Percentiles rank a stretch among this genome's conserved stretches.
phyloP scores from a whole-genome alignment of 495 filamentous ascomycete species.

The Xylaria curta region DNA sequence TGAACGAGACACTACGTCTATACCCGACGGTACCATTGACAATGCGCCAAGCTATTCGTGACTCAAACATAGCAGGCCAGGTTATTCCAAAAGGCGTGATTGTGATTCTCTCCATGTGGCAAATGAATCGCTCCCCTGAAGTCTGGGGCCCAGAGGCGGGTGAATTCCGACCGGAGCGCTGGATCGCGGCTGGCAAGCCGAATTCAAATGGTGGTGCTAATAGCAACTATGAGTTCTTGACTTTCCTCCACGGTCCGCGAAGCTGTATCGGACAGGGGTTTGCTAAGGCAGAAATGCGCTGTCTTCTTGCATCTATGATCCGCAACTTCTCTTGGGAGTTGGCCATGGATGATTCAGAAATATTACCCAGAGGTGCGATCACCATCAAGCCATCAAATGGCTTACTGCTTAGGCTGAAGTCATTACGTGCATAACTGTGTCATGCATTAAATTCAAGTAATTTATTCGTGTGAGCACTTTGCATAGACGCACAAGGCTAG shows the following conservation, averaged over 20 bases:
- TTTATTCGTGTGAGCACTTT: neutral
- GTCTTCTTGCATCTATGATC: slow-evolving; percentile 33
- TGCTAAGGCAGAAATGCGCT: slow-evolving; percentile 49
- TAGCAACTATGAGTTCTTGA: slow-evolving; percentile 64
- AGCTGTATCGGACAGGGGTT: slow-evolving; percentile 86
- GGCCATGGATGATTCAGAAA: slow-evolving; percentile 35
- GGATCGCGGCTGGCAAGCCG: slow-evolving; percentile 60
- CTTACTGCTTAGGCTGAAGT: slow-evolving; percentile 27
- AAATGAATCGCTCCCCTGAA: slow-evolving; percentile 74
- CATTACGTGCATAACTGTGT: neutral
- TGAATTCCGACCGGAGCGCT: slow-evolving; percentile 36
- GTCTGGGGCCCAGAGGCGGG: slow-evolving; percentile 41
- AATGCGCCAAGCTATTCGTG: slow-evolving; percentile 59
- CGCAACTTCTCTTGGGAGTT: slow-evolving; percentile 30
- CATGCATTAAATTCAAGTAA: neutral
- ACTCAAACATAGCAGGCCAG: slow-evolving; percentile 64
- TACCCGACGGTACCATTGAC: slow-evolving; percentile 55
- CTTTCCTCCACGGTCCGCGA: slow-evolving; percentile 79
- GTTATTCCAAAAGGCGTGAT: slow-evolving; percentile 55
- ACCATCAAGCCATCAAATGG: slow-evolving; percentile 32
- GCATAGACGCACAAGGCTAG: neutral
- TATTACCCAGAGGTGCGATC: slow-evolving; percentile 30
- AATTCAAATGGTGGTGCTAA: slow-evolving; percentile 60
- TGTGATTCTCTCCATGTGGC: slow-evolving; percentile 56
- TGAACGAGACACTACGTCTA: slow-evolving; percentile 42